Conservation (phyloP, 805 yeast species). For the Hanseniaspora thailandica region DNA sequence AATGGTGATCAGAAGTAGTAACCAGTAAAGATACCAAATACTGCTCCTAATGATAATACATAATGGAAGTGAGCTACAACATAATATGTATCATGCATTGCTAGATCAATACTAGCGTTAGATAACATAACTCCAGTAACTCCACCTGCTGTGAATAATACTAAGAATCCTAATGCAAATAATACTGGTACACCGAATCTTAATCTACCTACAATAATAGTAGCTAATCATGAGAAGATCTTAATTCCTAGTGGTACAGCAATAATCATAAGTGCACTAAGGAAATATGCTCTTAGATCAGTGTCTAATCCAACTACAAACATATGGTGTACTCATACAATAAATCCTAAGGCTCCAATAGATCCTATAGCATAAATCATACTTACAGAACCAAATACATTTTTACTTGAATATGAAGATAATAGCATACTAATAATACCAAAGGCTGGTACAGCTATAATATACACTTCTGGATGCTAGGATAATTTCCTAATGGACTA, state of each 20-base stretch:
- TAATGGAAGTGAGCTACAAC: constrained; percentile 17
- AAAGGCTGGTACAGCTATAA: constrained; percentile 19
- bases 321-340: constrained; percentile 24
- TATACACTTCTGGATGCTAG: constrained; percentile 15
- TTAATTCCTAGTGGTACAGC: constrained; percentile 17
- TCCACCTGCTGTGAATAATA: constrained; percentile 20
- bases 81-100: constrained; percentile 18
- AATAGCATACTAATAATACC: constrained; percentile 19
- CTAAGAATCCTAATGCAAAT: constrained; percentile 19
- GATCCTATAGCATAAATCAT: constrained; percentile 21
- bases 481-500: background rate
- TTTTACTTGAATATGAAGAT: constrained; percentile 15
- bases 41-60: constrained; percentile 18
- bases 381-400: constrained; percentile 18
- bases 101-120: constrained; percentile 19
- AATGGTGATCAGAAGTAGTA: constrained; percentile 18
- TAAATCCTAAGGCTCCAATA: constrained; percentile 20
- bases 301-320: constrained; percentile 24
- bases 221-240: constrained; percentile 17
- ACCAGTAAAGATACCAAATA: constrained; percentile 17
- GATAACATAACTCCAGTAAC: constrained; percentile 20
- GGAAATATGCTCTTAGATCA: constrained; percentile 22
- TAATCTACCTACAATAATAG: constrained; percentile 16
- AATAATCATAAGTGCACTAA: constrained; percentile 19
- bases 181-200: constrained; percentile 17